Evolutionary conservation across 1,284 basidiomycete genomes (phyloP), one percentile per base, ranked within the genome.

Genomic region (Rhodotorula sp.): DNA sequence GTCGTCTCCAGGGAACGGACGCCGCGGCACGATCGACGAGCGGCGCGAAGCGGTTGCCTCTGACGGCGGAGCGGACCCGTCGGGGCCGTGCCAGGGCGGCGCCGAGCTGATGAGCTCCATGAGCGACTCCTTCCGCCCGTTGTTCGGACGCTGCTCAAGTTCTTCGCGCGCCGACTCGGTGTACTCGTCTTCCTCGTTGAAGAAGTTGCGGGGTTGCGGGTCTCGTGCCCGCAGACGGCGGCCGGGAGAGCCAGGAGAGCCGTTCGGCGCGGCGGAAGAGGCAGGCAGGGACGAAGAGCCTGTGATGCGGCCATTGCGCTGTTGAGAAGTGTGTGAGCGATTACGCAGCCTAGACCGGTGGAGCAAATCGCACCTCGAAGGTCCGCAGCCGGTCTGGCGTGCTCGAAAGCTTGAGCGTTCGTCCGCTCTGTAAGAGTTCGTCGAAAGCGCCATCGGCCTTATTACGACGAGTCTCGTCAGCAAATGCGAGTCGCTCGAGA

Each of bases 371-470:
- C 23, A 93, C 93, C 85, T 95, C 92, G 86, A 94, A 93, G 53
- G 88, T 91, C 81, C 89, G 90, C 67, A 97, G 84, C 64, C 93
- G 86, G 83, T 95, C 91, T 68, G 95, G 95, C 44, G 95, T 98
- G 71, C 97, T 85, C 61, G 93, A 96, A 78, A 98, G 90, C 81
- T 94, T 96, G 89, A 95, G 91, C 14, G 93, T 96, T 66, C 90
- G 85, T 67, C 89, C 88, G 70, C 91, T 92, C 65, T 88, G 87
- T 87, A 97, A 89, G 80, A 96, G 84, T 80, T 92, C 88, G 82
- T 97, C 93, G 81, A 97, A 97, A 80, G 94, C 91, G 72, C 86
- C 84, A 77, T 86, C 86, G 85, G 88, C 54, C 60, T 61, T 53
- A 16, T 12, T 12, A 61, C 42, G 52, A 61, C 58, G 25, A 34